Evolutionary conservation across 768 basidiomycete genomes (phyloP).

Genomic region (Pulveroboletus sp.): DNA sequence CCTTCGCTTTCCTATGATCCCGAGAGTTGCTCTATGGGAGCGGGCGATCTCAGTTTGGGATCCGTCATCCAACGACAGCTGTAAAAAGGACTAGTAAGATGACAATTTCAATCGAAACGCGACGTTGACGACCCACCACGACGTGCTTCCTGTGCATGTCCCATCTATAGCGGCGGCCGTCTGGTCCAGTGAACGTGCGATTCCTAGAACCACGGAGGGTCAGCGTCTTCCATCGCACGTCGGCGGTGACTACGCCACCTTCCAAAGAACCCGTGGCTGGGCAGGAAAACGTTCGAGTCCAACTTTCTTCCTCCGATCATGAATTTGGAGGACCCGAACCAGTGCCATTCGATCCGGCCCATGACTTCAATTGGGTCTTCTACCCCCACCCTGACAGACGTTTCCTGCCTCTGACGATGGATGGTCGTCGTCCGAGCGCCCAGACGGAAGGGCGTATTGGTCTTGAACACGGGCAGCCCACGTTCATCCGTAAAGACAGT

Average conservation of each 20-base stretch:
- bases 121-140: constrained; percentile 3
- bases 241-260: constrained; percentile 2
- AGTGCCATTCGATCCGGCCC: constrained; percentile 33
- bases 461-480: constrained; percentile 26
- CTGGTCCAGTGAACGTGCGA: constrained; percentile 30
- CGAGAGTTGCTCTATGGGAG: constrained; percentile 21
- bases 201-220: constrained; percentile 7
- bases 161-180: constrained; percentile 34
- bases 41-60: constrained; percentile 14
- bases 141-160: constrained; percentile 12
- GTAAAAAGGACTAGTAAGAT: not conserved
- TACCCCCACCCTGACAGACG: constrained; percentile 1
- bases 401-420: constrained; percentile 2
- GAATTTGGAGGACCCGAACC: constrained; percentile 28
- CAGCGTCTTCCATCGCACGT: not conserved
- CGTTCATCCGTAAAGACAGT: constrained; percentile 28
- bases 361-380: constrained; percentile 25
- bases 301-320: constrained; percentile 26
- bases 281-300: constrained; percentile 23
- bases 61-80: constrained; percentile 22
- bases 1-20: constrained; percentile 24
- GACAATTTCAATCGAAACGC: not conserved
- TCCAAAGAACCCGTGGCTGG: constrained; percentile 15
- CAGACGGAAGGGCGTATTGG: constrained; percentile 20
- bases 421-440: constrained; percentile 20